Conservation (phyloP, 441 rosid species). For the Gossypium aridum region DNA sequence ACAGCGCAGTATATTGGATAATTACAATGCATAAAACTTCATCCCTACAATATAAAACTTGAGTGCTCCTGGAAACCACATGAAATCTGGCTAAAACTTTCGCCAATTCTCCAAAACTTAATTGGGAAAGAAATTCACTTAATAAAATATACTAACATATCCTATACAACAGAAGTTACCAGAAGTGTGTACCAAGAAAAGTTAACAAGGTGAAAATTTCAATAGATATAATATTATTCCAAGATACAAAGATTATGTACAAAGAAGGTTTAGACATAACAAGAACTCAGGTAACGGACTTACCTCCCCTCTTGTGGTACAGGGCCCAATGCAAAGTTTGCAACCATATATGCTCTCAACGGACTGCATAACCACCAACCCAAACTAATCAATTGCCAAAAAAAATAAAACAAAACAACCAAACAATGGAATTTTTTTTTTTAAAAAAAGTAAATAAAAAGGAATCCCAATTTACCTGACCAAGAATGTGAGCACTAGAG, state of each 20-base stretch:
- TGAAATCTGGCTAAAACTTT: not conserved
- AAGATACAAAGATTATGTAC: not conserved
- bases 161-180: not conserved
- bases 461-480: constrained; percentile 51
- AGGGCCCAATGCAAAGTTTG: constrained; percentile 94
- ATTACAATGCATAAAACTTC: not conserved
- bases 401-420: not conserved
- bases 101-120: not conserved
- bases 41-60: not conserved
- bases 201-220: not conserved
- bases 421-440: not conserved
- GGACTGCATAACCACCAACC: constrained; percentile 41
- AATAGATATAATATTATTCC: not conserved
- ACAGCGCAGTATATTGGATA: not conserved
- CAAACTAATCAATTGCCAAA: constrained; percentile 5
- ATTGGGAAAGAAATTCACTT: not conserved
- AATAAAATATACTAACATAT: not conserved
- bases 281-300: not conserved
- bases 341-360: constrained; percentile 84
- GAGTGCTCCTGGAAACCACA: not conserved
- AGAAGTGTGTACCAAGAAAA: not conserved
- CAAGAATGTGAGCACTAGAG: constrained; percentile 97
- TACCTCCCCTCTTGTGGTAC: constrained; percentile 98
- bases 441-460: not conserved
- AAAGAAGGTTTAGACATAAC: not conserved